Evolutionary conservation across 768 basidiomycete species (phyloP), one percentile per base, ranked within the genome.

Genomic region (Trametes villosa): DNA sequence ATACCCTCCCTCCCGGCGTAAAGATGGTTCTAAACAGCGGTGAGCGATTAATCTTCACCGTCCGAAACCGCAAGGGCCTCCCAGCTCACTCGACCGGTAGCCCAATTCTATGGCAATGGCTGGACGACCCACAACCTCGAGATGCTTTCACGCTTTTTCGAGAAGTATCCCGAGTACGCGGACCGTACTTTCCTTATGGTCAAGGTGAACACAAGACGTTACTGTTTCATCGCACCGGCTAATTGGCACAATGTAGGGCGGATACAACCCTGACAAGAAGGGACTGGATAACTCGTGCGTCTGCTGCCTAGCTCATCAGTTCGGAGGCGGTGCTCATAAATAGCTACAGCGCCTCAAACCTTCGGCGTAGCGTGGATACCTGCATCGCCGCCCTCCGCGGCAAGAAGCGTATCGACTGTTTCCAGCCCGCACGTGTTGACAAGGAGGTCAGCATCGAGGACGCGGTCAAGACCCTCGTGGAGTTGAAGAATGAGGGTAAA

Each of bases 361-460:
- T 87, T 7, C 69, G 79, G 9, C 69, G 75, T 18, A 83, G 85
- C 55, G 74, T 86, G 18, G 71, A 76, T 24, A 70, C 72, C 26
- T 75, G 81, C 66, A 76, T 79, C 51, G 72, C 70, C 4, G 75
- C 75, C 13, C 75, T 88, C 5, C 77, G 82, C 1, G 79, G 79
- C 24, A 80, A 74, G 55, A 85, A 84, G 73, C 79, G 76, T 58
- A 67, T 88, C 57, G 88, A 90, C 69, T 70, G 89, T 2, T 91
- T 82, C 70, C 72, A 88, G 68, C 71, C 75, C 24, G 81, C 84
- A 2, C 77, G 84, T 8, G 72, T 82, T n/a, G 83, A 84, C 31
- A 64, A 66, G 7, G 76, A 72, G 2, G 65, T 76, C 13, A 58
- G 80, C 0, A 67, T 87, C 60, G 85, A 87, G 70, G 77, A 83